These are phyloP conservation scores for Phlegmacium glaucopus DNA, from an alignment of 768 basidiomycete species.

Conservation along the genomic window DNA sequence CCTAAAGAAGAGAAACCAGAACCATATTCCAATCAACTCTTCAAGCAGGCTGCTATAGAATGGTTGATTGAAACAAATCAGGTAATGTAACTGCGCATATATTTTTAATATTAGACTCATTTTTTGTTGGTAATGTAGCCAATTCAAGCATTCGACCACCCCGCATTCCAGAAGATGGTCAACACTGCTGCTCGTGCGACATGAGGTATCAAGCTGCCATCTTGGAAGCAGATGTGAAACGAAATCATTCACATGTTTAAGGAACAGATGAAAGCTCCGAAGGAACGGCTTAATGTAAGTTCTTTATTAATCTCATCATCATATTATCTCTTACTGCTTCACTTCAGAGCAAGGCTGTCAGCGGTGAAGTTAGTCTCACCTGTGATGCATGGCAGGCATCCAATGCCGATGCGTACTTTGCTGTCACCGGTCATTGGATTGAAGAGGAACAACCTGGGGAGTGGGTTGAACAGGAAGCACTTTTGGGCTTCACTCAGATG, in stretches of 20 bases:
- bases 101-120: not conserved
- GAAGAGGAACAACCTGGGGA: slow-evolving; percentile 16
- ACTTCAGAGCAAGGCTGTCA: slow-evolving; percentile 3
- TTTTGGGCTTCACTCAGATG: slow-evolving; percentile 31
- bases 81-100: too few relatives aligned
- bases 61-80: slow-evolving; percentile 12
- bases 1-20: not conserved
- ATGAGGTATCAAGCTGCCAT: slow-evolving; percentile 4
- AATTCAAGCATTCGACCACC: slow-evolving; percentile 10
- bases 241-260: slow-evolving; percentile 9
- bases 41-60: slow-evolving; percentile 6
- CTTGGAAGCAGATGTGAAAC: not conserved
- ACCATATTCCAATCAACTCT: slow-evolving; percentile 4
- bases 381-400: slow-evolving; percentile 37
- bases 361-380: slow-evolving; percentile 17
- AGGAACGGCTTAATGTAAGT: slow-evolving; percentile 7
- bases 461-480: slow-evolving; percentile 27
- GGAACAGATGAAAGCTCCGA: slow-evolving; percentile 1
- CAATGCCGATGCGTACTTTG: slow-evolving; percentile 34
- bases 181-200: slow-evolving; percentile 7
- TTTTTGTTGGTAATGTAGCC: slow-evolving; percentile 2
- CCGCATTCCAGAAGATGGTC: slow-evolving; percentile 10
- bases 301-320: not conserved
- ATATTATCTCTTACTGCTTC: not conserved
- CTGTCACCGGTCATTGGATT: slow-evolving; percentile 34